Evolutionary conservation across 1,284 basidiomycete species (phyloP).

Genomic region (Hymenochaete sp.): DNA sequence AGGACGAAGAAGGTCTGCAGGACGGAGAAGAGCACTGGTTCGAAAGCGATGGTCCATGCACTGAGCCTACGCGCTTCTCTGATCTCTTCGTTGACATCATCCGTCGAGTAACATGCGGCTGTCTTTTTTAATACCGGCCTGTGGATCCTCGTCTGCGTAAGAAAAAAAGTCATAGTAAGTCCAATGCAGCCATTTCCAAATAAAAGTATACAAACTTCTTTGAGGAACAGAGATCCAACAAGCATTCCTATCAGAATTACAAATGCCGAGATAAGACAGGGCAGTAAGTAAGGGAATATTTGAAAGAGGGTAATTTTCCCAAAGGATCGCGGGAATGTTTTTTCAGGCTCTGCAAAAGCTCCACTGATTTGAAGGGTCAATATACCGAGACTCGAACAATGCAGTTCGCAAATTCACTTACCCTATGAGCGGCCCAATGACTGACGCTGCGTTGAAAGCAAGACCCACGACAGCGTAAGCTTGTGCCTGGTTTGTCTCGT

Average conservation of each 20-base stretch:
- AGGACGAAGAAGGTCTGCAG: slow-evolving; percentile 13
- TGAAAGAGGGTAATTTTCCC: slow-evolving; percentile 19
- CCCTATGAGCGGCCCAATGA: slow-evolving; percentile 17
- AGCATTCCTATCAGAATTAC: slow-evolving; percentile 13
- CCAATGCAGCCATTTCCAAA: no score
- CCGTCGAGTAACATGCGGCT: not conserved
- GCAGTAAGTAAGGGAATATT: slow-evolving; percentile 23
- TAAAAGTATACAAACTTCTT: slow-evolving; percentile 4
- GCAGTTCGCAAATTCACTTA: not conserved
- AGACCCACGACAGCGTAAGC: slow-evolving; percentile 22
- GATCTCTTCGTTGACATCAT: not conserved
- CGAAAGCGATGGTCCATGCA: slow-evolving; percentile 4
- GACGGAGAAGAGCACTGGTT: slow-evolving; percentile 7
- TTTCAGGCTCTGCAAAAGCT: slow-evolving; percentile 16
- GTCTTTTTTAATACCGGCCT: slow-evolving; percentile 4
- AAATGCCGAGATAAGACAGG: slow-evolving; percentile 19
- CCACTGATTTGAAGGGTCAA: slow-evolving; percentile 6
- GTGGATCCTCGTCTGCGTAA: not conserved
- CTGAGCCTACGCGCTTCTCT: not conserved
- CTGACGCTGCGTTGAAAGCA: slow-evolving; percentile 18
- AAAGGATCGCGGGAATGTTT: slow-evolving; percentile 19
- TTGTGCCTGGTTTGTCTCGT: slow-evolving; percentile 23
- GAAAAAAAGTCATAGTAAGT: not conserved
- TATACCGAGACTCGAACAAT: not conserved
- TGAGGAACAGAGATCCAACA: slow-evolving; percentile 11